These are phyloP conservation scores for Flaveria bidentis DNA, from an alignment of 129 eudicot species.

Conservation along the genomic window DNA sequence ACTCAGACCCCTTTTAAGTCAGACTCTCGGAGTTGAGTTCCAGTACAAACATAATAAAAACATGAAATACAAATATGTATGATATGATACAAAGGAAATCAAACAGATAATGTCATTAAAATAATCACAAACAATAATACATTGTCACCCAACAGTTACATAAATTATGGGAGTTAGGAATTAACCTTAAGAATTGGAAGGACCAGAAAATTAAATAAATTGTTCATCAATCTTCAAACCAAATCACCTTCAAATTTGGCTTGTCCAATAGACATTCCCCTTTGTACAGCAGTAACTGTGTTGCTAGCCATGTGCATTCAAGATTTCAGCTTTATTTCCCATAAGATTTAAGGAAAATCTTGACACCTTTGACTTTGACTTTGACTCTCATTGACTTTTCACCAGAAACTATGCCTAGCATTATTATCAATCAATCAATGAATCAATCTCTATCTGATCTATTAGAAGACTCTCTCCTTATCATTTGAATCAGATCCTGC, in stretches of 20 bases:
- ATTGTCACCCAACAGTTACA: slow-evolving; percentile 20
- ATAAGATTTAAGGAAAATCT: not conserved
- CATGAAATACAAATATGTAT: no score
- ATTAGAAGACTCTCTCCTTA: slow-evolving; percentile 65
- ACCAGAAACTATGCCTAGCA: slow-evolving; percentile 25
- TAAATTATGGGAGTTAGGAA: slow-evolving; percentile 30
- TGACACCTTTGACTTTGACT: slow-evolving; percentile 28
- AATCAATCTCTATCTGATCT: slow-evolving; percentile 61
- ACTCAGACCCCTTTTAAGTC: no score
- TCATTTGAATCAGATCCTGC: slow-evolving; percentile 81
- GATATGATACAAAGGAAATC: no score
- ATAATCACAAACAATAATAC: slow-evolving; percentile 27
- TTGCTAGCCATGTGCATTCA: slow-evolving; percentile 34
- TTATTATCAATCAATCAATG: slow-evolving; percentile 17
- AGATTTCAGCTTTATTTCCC: slow-evolving; percentile 24
- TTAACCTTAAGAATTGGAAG: slow-evolving; percentile 31
- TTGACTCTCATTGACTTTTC: slow-evolving; percentile 24
- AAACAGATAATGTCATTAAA: not conserved
- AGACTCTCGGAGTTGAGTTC: no score
- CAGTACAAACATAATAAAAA: no score
- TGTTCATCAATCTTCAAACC: slow-evolving; percentile 1
- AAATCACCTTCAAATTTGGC: slow-evolving; percentile 30
- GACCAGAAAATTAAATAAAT: slow-evolving; percentile 5
- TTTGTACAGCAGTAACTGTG: slow-evolving; percentile 38
- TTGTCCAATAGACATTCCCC: slow-evolving; percentile 32